A percentile compares a stretch with the other conserved stretches of the same genome.
phyloP scores from a whole-genome alignment of 805 yeast species.

The Zygosaccharomyces bailii region DNA sequence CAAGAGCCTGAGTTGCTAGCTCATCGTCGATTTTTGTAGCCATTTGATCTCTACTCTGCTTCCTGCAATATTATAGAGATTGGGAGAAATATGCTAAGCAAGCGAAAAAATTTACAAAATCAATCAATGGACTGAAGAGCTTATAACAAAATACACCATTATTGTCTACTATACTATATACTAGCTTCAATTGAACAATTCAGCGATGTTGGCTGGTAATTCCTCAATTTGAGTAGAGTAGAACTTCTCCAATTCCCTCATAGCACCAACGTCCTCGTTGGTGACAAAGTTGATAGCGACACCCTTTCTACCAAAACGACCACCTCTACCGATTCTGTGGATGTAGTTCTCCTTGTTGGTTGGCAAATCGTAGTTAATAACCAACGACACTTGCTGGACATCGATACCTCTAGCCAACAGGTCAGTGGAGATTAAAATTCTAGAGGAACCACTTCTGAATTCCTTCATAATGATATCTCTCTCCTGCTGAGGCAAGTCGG shows the following conservation, averaged over 20 bases:
- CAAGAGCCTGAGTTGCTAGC: conserved; percentile 23
- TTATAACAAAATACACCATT: conserved; percentile 12
- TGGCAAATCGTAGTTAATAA: conserved; percentile 93
- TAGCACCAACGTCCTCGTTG: conserved; percentile 64
- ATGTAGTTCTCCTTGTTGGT: conserved; percentile 90
- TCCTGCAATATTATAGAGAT: background rate
- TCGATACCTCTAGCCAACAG: conserved; percentile 98
- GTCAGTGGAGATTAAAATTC: conserved; percentile 94
- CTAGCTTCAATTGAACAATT: conserved; percentile 33
- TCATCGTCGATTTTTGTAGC: conserved; percentile 7
- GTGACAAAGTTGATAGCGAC: conserved; percentile 95
- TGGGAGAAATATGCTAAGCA: conserved; percentile 6
- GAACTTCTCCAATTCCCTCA: conserved; percentile 72
- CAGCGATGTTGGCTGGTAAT: conserved; percentile 73
- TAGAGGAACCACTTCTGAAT: conserved; percentile 88
- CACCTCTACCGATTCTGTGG: conserved; percentile 97
- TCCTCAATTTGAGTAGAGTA: conserved; percentile 73
- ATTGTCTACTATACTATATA: conserved; percentile 14
- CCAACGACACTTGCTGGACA: conserved; percentile 95
- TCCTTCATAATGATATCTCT: conserved; percentile 94
- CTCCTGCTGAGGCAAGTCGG: conserved; percentile 93
- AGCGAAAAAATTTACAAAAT: conserved; percentile 7
- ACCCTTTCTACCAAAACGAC: conserved; percentile 98
- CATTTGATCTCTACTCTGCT: background rate
- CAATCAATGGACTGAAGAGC: conserved; percentile 7